Conservation (phyloP, 164 flowering plant genomes). For the Euptelea pleiosperma region DNA sequence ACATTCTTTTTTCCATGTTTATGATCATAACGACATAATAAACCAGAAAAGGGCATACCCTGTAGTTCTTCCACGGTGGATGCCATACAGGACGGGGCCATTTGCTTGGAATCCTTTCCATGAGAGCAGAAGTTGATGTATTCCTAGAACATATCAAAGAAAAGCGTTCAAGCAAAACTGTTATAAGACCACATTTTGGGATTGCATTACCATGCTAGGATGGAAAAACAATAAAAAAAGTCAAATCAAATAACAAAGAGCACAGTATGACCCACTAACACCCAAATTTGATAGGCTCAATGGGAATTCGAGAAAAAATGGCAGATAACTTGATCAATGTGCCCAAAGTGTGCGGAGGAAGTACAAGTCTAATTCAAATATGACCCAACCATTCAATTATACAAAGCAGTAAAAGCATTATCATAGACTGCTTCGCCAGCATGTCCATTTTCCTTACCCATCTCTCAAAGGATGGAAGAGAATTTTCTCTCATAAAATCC, state of each 20-base stretch:
- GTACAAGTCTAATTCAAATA: no score
- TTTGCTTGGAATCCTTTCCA: slow-evolving; percentile 96
- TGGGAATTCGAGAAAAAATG: no score
- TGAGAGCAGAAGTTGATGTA: slow-evolving; percentile 77
- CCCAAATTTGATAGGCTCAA: not conserved
- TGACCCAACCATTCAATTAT: no score
- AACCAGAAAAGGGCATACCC: slow-evolving; percentile 41
- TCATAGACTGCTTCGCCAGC: no score
- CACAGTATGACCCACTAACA: not conserved
- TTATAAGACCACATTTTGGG: not conserved
- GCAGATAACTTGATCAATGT: not conserved
- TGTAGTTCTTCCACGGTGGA: slow-evolving; percentile 96
- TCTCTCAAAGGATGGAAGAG: no score
- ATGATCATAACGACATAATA: no score
- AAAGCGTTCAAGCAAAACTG: not conserved
- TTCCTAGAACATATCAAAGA: slow-evolving; percentile 38
- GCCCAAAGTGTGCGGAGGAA: no score
- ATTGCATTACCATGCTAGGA: no score
- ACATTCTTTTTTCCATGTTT: no score
- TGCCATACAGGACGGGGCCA: slow-evolving; percentile 99
- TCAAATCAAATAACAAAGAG: not conserved
- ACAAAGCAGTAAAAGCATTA: no score
- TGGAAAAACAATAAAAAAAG: not conserved
- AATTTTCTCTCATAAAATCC: no score
- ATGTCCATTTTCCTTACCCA: no score